Base-by-base conservation (phyloP, 768 basidiomycete genomes). In the Russula abietina region DNA sequence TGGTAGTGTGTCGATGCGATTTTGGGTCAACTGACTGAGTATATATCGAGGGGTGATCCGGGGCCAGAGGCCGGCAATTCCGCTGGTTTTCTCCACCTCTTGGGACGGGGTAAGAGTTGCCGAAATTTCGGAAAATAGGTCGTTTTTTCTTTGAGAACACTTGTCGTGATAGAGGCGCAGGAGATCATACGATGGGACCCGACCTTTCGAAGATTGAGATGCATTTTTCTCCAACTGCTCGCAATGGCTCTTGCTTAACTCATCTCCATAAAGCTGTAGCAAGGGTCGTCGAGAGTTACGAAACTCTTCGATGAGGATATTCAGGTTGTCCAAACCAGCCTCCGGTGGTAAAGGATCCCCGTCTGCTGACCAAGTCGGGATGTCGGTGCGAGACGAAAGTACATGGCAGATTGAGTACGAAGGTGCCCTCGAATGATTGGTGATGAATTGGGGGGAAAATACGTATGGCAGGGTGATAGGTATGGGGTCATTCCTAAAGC, bases 1-100 rank as follows among this genome's bases (percentile, higher is more conserved):
- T 3, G 57, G 22, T 51, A 43, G 49, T 39, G 58, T 33, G 63
- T 51, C 45, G 50, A 65, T 61, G 1, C 6, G 46, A 7, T 71
- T 69, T 58, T 65, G 67, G 30, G 69, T 60, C n/a, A 74, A 51
- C 22, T 69, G 54, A 63, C 67, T 24, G 16, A 57, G 59, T 8
- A 55, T 39, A 54, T 54, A 48, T 38, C 52, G 41, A 32, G 56
- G 57, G 4, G 56, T 58, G 17, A 62, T 38, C n/a, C 61, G 61
- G 6, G 61, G 61, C 61, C 61, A 62, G 2, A 58, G 57, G 2
- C 62, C 48, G 1, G 57, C 49, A 16, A 55, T 48, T 4, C 17
- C 3, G n/a, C 4, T 14, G 22, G 48, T 33, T 26, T 60, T 14
- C 43, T 60, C 62, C n/a, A 48, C 7, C 7, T 41, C n/a, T 43